Percentiles rank a stretch among this genome's conserved stretches.
Conservation (phyloP, 306 rosid species). For the Oemleria cerasiformis region DNA sequence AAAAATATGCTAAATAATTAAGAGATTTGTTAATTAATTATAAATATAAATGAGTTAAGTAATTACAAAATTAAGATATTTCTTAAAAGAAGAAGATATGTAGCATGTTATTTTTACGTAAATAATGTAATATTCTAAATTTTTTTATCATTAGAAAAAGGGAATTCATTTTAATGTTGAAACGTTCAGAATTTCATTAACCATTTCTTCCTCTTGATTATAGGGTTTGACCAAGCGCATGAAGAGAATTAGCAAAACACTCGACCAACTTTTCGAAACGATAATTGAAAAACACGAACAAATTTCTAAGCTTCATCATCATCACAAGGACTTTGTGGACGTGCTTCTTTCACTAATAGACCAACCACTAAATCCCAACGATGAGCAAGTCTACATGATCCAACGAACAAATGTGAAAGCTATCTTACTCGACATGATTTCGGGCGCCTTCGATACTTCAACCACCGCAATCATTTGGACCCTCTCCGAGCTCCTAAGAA, state of each 20-base stretch:
- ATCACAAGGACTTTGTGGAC: constrained; percentile 26
- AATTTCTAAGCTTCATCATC: not conserved
- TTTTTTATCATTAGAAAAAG: too few relatives aligned
- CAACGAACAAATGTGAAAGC: constrained; percentile 38
- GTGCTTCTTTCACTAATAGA: constrained; percentile 20
- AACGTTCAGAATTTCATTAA: too few relatives aligned
- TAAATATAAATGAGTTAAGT: too few relatives aligned
- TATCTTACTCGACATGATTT: constrained; percentile 28
- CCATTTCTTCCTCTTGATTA: too few relatives aligned
- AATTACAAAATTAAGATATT: too few relatives aligned
- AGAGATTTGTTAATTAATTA: too few relatives aligned
- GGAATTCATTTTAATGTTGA: too few relatives aligned
- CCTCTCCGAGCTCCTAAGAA: constrained; percentile 36
- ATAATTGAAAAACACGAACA: constrained; percentile 28
- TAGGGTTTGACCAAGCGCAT: constrained; percentile 27
- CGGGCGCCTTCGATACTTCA: constrained; percentile 17
- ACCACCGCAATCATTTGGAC: constrained; percentile 28
- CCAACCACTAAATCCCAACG: not conserved
- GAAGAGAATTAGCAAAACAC: constrained; percentile 8
- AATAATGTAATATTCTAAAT: too few relatives aligned
- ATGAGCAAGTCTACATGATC: not conserved
- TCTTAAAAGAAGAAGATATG: too few relatives aligned
- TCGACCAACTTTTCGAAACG: constrained; percentile 24
- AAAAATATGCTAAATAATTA: too few relatives aligned
- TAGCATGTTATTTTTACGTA: too few relatives aligned